phyloP scores from a whole-genome alignment of 2,329 filamentous ascomycete species.

The Fusarium pininemorale region DNA sequence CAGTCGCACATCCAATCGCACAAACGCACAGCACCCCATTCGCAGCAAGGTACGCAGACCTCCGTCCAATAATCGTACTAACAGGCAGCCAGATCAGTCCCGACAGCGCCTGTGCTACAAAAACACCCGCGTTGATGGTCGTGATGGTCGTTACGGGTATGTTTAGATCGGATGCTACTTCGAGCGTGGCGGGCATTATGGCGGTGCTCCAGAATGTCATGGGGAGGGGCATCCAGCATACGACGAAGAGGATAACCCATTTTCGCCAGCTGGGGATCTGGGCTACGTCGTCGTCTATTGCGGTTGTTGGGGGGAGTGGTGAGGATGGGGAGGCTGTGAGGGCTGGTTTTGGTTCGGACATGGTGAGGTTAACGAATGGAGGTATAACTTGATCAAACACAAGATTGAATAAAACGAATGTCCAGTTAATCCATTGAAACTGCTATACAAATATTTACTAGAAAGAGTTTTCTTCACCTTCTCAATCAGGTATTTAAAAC shows the following conservation, averaged over 20 bases:
- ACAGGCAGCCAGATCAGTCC: conserved; percentile 40
- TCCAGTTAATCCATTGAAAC: too few species aligned
- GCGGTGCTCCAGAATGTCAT: conserved; percentile 44
- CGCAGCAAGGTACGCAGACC: conserved; percentile 39
- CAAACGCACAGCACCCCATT: conserved; percentile 34
- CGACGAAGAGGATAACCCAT: conserved; percentile 43
- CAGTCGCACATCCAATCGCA: conserved; percentile 34
- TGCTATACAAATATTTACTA: neutral
- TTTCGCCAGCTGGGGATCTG: conserved; percentile 38
- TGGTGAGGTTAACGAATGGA: neutral
- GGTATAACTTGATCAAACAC: neutral
- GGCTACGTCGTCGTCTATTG: conserved; percentile 36
- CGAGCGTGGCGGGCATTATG: conserved; percentile 37
- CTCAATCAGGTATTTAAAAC: neutral
- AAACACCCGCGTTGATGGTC: conserved; percentile 38
- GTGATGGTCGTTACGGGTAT: conserved; percentile 28
- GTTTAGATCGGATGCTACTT: conserved; percentile 28
- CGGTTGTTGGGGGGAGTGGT: neutral
- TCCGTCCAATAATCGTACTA: conserved; percentile 38
- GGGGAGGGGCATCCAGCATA: conserved; percentile 43
- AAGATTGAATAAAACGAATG: neutral
- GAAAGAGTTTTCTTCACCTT: neutral
- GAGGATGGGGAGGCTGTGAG: neutral
- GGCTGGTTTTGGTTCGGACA: conserved; percentile 23
- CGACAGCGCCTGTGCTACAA: conserved; percentile 38